Evolutionary conservation across 768 basidiomycete genomes (phyloP).

Genomic region (Phlebiopsis flavidoalba): DNA sequence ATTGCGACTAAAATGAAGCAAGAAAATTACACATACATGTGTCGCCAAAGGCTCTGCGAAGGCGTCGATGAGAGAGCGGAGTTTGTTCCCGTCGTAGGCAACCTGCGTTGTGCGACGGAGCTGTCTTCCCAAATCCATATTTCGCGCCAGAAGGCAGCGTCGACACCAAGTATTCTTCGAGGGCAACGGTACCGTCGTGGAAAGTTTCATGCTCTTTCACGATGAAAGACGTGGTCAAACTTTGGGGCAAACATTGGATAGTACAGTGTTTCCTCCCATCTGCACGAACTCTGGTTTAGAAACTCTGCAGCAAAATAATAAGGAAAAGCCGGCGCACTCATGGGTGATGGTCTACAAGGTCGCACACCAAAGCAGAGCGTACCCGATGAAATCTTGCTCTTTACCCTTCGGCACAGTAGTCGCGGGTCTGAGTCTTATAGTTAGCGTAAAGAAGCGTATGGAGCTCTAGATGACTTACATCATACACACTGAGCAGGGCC

Average conservation of each 20-base stretch:
- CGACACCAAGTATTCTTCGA: constrained; percentile 9
- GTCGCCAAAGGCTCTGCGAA: constrained; percentile 2
- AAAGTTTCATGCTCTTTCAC: constrained; percentile 8
- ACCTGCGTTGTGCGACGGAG: constrained; percentile 3
- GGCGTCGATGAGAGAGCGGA: constrained; percentile 5
- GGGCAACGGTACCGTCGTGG: background rate
- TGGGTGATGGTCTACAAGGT: constrained; percentile 8
- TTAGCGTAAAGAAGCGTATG: background rate
- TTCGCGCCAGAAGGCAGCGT: constrained; percentile 3
- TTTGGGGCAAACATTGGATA: constrained; percentile 12
- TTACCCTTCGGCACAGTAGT: constrained; percentile 1
- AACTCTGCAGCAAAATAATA: background rate
- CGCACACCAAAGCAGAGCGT: constrained; percentile 7
- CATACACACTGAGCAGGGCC: constrained; percentile 9
- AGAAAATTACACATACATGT: constrained; percentile 1
- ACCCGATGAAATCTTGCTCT: constrained; percentile 7
- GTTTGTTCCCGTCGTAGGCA: constrained; percentile 5
- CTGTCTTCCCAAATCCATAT: constrained; percentile 9
- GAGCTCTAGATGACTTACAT: background rate
- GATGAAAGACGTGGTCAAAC: constrained; percentile 6
- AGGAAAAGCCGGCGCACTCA: background rate
- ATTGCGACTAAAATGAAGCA: background rate
- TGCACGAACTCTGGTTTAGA: background rate
- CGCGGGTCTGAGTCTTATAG: constrained; percentile 1
- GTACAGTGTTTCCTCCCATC: constrained; percentile 10